These are phyloP conservation scores for Debaryomyces sp. DNA, from an alignment of 1,139 yeast genomes.

Conservation along the genomic window DNA sequence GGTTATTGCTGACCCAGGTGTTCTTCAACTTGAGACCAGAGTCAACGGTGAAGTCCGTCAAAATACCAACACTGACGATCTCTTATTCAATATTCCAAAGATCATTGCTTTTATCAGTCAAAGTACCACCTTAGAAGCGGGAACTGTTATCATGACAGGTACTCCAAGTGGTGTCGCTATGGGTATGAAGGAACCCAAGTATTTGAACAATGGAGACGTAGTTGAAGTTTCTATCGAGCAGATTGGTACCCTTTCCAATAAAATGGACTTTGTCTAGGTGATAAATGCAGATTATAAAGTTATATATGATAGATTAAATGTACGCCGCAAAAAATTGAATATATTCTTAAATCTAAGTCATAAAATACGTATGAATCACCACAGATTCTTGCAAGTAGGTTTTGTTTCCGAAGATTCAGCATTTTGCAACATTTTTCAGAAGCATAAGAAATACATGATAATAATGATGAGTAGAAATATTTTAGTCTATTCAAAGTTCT, in stretches of 20 bases:
- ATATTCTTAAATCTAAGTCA: too few species aligned
- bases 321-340: too few species aligned
- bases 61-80: constrained; percentile 46
- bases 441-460: background rate
- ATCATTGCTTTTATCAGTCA: constrained; percentile 41
- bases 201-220: constrained; percentile 49
- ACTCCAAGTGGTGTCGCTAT: constrained; percentile 56
- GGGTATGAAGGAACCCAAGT: constrained; percentile 43
- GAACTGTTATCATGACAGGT: constrained; percentile 47
- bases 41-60: constrained; percentile 28
- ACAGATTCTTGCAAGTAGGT: too few species aligned
- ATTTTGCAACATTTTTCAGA: background rate
- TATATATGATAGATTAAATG: background rate
- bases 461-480: background rate
- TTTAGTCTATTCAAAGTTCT: background rate
- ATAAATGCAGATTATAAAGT: background rate
- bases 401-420: background rate
- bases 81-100: constrained; percentile 48
- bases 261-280: constrained; percentile 19
- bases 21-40: constrained; percentile 43
- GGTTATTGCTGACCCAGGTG: constrained; percentile 34
- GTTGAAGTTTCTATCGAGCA: constrained; percentile 43
- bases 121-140: constrained; percentile 50
- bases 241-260: constrained; percentile 48
- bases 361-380: too few species aligned